Percentiles rank a stretch among this genome's conserved stretches.
Conservation (phyloP, 805 yeast genomes). For the Metschnikowia noctiluminum region DNA sequence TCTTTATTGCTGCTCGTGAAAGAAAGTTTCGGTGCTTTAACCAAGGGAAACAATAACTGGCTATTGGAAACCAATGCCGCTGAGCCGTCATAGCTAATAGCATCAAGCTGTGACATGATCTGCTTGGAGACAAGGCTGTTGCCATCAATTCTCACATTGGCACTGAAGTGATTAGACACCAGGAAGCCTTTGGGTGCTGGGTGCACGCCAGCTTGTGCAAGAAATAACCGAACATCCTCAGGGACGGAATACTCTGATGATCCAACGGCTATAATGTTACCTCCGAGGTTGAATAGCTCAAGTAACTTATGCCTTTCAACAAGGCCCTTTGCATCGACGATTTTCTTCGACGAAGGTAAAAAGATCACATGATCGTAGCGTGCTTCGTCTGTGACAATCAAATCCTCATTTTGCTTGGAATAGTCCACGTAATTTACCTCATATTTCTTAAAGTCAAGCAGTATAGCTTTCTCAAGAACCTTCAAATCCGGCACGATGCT, state of each 20-base stretch:
- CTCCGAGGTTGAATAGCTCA: slow-evolving; percentile 62
- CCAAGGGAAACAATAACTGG: slow-evolving; percentile 65
- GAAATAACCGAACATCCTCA: slow-evolving; percentile 53
- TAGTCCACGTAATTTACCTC: slow-evolving; percentile 20
- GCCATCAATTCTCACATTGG: slow-evolving; percentile 29
- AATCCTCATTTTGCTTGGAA: slow-evolving; percentile 20
- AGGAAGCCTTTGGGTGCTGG: slow-evolving; percentile 75
- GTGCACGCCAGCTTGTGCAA: slow-evolving; percentile 77
- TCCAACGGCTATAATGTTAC: slow-evolving; percentile 63
- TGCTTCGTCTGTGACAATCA: slow-evolving; percentile 25
- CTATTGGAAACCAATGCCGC: slow-evolving; percentile 70
- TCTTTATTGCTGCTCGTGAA: slow-evolving; percentile 48
- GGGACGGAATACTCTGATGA: slow-evolving; percentile 44
- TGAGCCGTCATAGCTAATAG: slow-evolving; percentile 43
- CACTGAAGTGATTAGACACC: slow-evolving; percentile 62
- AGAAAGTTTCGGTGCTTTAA: slow-evolving; percentile 64
- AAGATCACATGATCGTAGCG: slow-evolving; percentile 30
- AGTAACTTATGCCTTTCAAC: slow-evolving; percentile 44
- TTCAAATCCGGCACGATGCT: slow-evolving; percentile 12
- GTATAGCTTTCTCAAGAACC: slow-evolving; percentile 10
- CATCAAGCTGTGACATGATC: slow-evolving; percentile 18
- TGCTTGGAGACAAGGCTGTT: slow-evolving; percentile 26
- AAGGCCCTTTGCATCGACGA: slow-evolving; percentile 31
- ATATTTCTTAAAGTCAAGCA: slow-evolving; percentile 10
- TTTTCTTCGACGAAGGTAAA: slow-evolving; percentile 35